Percentiles rank a stretch among this genome's conserved stretches.
These are phyloP conservation scores for Papiliotrema flavescens DNA, from an alignment of 1,284 basidiomycete species.

Conservation along the genomic window DNA sequence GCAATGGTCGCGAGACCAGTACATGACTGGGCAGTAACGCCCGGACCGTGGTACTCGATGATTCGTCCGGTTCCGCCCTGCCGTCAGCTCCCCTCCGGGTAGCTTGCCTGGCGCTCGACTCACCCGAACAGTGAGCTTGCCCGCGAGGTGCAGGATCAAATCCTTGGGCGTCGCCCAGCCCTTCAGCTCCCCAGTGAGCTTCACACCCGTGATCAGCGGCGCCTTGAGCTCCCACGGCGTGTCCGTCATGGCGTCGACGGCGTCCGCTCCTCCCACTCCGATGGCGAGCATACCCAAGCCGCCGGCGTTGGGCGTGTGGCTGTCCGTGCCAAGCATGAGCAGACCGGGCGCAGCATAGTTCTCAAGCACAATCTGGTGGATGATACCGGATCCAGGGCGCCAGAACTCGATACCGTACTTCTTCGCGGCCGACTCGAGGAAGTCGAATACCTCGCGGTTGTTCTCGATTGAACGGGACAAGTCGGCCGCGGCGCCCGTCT, in stretches of 20 bases:
- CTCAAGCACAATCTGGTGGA: slow-evolving; percentile 98
- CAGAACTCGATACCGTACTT: slow-evolving; percentile 92
- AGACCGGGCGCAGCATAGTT: slow-evolving; percentile 81
- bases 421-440: slow-evolving; percentile 86
- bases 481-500: slow-evolving; percentile 41
- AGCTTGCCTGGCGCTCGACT: slow-evolving; percentile 33
- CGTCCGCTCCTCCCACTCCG: slow-evolving; percentile 97
- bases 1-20: slow-evolving; percentile 93
- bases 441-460: slow-evolving; percentile 97
- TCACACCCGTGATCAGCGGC: slow-evolving; percentile 84
- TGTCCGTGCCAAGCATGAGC: slow-evolving; percentile 67
- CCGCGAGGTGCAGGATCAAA: slow-evolving; percentile 89
- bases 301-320: slow-evolving; percentile 97
- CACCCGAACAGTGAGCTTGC: slow-evolving; percentile 88
- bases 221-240: slow-evolving; percentile 99
- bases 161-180: slow-evolving; percentile 98
- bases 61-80: slow-evolving; percentile 94
- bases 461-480: slow-evolving; percentile 66
- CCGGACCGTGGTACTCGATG: slow-evolving; percentile 96
- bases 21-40: slow-evolving; percentile 84
- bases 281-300: slow-evolving; percentile 98
- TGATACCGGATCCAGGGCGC: slow-evolving; percentile 83
- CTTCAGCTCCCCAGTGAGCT: slow-evolving; percentile 79
- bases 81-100: neutral
- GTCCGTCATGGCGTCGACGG: slow-evolving; percentile 96